Conservation (phyloP, 768 basidiomycete genomes). For the Albatrellus ellisii region DNA sequence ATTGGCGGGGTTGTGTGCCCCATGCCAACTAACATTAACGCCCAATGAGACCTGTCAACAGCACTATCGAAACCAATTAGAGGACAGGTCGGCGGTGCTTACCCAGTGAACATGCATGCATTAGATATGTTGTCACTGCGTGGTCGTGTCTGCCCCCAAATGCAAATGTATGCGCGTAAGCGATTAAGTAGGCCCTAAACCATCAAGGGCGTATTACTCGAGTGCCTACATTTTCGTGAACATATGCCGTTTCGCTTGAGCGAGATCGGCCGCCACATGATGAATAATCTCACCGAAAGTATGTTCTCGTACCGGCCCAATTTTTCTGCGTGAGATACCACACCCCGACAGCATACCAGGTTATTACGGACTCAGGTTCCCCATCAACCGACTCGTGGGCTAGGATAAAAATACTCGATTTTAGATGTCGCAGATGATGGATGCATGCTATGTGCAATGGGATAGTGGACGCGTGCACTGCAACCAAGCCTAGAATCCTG, state of each 20-base stretch:
- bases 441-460: constrained; percentile 96
- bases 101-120: constrained; percentile 92
- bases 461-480: constrained; percentile 80
- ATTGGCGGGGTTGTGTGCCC: constrained; percentile 90
- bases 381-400: constrained; percentile 93
- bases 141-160: constrained; percentile 97
- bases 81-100: constrained; percentile 14
- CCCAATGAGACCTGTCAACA: constrained; percentile 94
- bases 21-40: constrained; percentile 95
- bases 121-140: constrained; percentile 96
- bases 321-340: constrained; percentile 86
- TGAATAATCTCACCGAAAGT: constrained; percentile 66
- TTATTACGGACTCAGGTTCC: constrained; percentile 85
- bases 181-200: constrained; percentile 97
- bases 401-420: constrained; percentile 88
- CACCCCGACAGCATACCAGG: constrained; percentile 99
- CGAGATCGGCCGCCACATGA: neutral
- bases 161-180: constrained; percentile 96
- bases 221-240: too few relatives aligned
- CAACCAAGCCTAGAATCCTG: constrained; percentile 81
- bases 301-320: constrained; percentile 85
- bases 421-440: constrained; percentile 86
- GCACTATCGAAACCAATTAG: too few relatives aligned
- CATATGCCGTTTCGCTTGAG: neutral
- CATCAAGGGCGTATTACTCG: constrained; percentile 90